Evolutionary conservation across 441 rosid species (phyloP).

Genomic region (Geranium incanum): DNA sequence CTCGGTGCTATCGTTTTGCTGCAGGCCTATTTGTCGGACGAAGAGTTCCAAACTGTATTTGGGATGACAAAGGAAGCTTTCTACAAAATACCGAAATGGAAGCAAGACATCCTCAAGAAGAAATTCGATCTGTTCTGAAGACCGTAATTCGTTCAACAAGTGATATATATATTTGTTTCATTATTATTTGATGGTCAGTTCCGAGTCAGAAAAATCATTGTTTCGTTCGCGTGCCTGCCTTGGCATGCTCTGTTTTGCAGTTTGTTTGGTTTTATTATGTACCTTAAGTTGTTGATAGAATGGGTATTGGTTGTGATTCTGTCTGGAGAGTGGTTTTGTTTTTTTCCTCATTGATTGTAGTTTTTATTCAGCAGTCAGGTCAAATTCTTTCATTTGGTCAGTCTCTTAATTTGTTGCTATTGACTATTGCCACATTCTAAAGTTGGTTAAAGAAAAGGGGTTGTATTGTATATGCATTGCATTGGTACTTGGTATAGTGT

Average conservation of each 20-base stretch:
- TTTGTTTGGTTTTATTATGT: not conserved
- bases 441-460: not conserved
- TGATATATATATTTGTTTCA: slow-evolving; percentile 4
- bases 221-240: too few relatives aligned
- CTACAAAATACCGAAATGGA: slow-evolving; percentile 79
- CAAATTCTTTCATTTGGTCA: slow-evolving; percentile 7
- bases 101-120: slow-evolving; percentile 90
- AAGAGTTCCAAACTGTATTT: slow-evolving; percentile 68
- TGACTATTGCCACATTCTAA: not conserved
- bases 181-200: too few relatives aligned
- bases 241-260: not conserved
- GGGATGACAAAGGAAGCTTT: slow-evolving; percentile 61
- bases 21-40: slow-evolving; percentile 86
- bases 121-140: slow-evolving; percentile 77
- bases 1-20: slow-evolving; percentile 15
- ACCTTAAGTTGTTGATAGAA: not conserved
- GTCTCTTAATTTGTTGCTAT: not conserved
- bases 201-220: too few relatives aligned
- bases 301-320: slow-evolving; percentile 2
- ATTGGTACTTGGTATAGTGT: not conserved
- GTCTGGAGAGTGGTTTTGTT: not conserved
- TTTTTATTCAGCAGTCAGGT: not conserved
- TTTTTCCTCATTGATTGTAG: not conserved
- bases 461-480: not conserved
- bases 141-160: slow-evolving; percentile 6